Evolutionary conservation across 1,139 yeast genomes (phyloP), one percentile per base, ranked within the genome.

Genomic region (Diutina catenulata): DNA sequence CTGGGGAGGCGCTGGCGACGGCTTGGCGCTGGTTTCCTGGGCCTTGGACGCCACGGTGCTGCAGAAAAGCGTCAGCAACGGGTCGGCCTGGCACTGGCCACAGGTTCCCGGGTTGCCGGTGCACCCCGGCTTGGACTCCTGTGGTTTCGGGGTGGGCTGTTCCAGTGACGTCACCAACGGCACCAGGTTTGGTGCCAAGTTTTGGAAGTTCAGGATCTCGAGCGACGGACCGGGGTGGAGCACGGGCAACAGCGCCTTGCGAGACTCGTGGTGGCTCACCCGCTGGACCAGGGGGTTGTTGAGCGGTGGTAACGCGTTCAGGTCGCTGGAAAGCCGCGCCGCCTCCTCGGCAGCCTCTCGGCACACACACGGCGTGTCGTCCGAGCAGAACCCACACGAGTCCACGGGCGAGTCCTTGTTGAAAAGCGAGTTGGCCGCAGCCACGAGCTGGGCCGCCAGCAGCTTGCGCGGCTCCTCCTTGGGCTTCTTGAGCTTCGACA

Each of bases 41-140:
- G 37, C 37, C 10, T 36, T 27, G 6, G 27, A 20, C n/a, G 37
- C 94, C 31, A 84, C 76, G 0, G 94, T 81, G 1, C 93, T 77
- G 59, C 95, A 86, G 60, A 86, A 86, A 28, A 84, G 61, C 1
- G 94, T 83, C 4, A 91, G 80, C 87, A 84, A 77, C 31, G 95
- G 95, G 54, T 86, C 95, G 42, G 66, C 56, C 50, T 80, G 93
- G 57, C 96, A 87, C 57, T 81, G 93, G 16, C 62, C 59, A 55
- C 96, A 87, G 6, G 87, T 76, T 5, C 95, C 95, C 13, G 95
- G 95, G 49, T 81, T 75, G 1, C 94, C 94, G 0, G 91, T 80
- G 55, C 94, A 83, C n/a, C 75, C 80, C 10, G 56, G 52, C 3
- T 47, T 43, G 5, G 41, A 36, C 22, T n/a, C n/a, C n/a, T n/a